These are phyloP conservation scores for Taphrina pruni DNA, from an alignment of 1,139 yeast genomes.

Conservation along the genomic window DNA sequence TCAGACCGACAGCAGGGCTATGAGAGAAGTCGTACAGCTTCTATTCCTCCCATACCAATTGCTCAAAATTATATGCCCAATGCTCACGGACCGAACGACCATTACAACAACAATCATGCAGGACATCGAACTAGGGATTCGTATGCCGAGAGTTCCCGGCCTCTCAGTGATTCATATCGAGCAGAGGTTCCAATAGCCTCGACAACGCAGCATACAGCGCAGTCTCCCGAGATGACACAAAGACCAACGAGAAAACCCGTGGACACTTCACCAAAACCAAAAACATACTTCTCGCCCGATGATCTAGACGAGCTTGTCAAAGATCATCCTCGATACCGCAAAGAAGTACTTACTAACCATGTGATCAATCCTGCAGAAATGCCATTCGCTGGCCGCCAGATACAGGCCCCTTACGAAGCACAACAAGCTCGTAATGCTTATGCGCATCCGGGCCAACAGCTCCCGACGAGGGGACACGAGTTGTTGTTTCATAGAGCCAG, in stretches of 20 bases:
- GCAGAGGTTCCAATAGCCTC: background rate
- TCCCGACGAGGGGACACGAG: background rate
- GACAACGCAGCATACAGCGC: background rate
- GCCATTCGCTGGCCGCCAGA: background rate
- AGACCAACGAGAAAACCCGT: slow-evolving; percentile 17
- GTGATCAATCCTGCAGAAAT: background rate
- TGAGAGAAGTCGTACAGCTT: background rate
- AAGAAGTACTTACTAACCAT: background rate
- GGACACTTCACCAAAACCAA: background rate
- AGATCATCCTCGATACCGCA: slow-evolving; percentile 7
- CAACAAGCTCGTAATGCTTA: background rate
- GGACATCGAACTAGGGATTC: background rate
- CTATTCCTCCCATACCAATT: background rate
- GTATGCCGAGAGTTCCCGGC: background rate
- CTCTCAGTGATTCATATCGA: background rate
- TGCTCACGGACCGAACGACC: background rate
- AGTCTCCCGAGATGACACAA: background rate
- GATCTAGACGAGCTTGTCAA: slow-evolving; percentile 20
- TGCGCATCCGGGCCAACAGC: background rate
- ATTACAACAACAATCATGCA: background rate
- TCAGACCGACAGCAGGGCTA: background rate
- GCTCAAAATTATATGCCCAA: background rate
- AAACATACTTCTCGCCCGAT: slow-evolving; percentile 20
- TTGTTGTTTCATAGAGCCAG: background rate
- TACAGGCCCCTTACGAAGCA: background rate